A percentile compares a stretch with the other conserved stretches of the same genome.
These are phyloP conservation scores for Boletellus dicymbophilus DNA, from an alignment of 1,284 basidiomycete species.

Conservation along the genomic window DNA sequence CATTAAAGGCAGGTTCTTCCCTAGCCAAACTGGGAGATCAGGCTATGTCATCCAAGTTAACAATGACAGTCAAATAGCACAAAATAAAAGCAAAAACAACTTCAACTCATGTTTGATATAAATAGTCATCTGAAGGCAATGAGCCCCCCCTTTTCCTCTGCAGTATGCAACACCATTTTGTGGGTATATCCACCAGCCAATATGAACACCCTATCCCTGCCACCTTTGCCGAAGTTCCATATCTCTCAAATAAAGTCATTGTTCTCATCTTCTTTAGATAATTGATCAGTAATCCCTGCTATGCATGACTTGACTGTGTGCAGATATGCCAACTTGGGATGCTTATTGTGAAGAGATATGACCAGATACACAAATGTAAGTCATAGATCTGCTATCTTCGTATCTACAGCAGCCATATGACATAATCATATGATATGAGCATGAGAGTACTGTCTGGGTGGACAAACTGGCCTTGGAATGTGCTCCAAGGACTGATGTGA, in stretches of 20 bases:
- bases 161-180: slow-evolving; percentile 15
- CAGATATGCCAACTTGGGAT: too few species aligned
- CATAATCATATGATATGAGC: too few species aligned
- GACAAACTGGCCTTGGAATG: too few species aligned
- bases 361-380: too few species aligned
- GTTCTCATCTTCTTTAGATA: too few species aligned
- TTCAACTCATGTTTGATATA: slow-evolving; percentile 16
- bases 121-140: slow-evolving; percentile 47
- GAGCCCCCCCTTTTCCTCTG: slow-evolving; percentile 27
- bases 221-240: slow-evolving; percentile 25
- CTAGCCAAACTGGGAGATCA: slow-evolving; percentile 19
- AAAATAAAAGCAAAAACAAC: neutral
- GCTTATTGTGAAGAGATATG: too few species aligned
- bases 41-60: neutral
- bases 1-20: slow-evolving; percentile 16
- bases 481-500: too few species aligned
- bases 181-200: slow-evolving; percentile 37
- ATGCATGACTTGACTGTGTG: neutral
- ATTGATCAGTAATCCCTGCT: neutral
- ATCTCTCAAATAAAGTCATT: slow-evolving; percentile 32
- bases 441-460: too few species aligned
- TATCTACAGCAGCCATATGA: too few species aligned
- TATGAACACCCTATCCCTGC: slow-evolving; percentile 40
- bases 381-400: too few species aligned
- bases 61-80: too few species aligned